These are phyloP conservation scores for Trifolium fragiferum DNA, from an alignment of 306 rosid species.

Conservation along the genomic window DNA sequence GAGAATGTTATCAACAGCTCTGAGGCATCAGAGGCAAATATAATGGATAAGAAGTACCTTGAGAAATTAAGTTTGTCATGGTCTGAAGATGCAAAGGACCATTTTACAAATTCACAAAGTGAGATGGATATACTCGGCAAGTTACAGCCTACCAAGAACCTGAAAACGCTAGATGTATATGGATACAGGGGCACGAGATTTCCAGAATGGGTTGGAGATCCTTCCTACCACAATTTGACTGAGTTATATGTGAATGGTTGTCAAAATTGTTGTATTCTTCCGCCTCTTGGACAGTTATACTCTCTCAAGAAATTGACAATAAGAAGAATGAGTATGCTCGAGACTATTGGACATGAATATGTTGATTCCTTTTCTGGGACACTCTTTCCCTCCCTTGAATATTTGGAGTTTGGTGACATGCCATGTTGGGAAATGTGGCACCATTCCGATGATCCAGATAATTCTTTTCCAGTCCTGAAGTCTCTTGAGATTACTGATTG, in stretches of 20 bases:
- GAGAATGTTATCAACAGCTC: background rate
- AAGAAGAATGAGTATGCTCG: background rate
- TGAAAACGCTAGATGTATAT: rapidly evolving
- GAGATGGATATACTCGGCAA: conserved; percentile 3
- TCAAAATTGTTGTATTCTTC: background rate
- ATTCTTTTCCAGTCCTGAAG: background rate
- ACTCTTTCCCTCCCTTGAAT: background rate
- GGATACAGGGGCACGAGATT: background rate
- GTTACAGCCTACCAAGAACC: background rate
- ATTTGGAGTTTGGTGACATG: background rate
- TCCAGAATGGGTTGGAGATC: background rate
- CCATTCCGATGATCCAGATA: background rate
- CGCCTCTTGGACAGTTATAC: background rate
- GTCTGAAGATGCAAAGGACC: background rate
- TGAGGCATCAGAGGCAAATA: background rate
- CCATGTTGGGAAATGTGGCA: background rate
- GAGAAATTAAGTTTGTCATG: background rate
- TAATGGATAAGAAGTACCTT: background rate
- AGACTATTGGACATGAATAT: background rate
- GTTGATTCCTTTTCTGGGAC: background rate
- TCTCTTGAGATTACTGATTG: background rate
- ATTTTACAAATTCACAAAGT: background rate
- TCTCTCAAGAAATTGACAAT: background rate
- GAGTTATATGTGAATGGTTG: background rate
- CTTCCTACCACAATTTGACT: background rate